Evolutionary conservation across 2,329 filamentous ascomycete species (phyloP).

Genomic region (Ophiostoma australiae): DNA sequence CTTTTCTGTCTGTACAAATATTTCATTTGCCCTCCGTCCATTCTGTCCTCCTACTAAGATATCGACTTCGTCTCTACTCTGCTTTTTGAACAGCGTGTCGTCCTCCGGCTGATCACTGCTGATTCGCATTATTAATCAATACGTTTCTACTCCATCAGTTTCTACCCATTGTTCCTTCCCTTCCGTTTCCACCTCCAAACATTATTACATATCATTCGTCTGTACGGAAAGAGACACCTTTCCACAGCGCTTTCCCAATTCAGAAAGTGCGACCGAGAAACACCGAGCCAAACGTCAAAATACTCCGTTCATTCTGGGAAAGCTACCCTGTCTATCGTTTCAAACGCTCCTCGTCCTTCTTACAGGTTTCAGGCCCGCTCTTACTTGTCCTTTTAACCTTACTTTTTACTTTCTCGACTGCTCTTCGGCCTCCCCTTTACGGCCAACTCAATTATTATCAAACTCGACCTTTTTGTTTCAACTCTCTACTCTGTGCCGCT

Average conservation of each 20-base stretch:
- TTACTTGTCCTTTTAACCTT: conserved; percentile 1
- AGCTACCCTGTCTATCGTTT: conserved; percentile 7
- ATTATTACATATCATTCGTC: background rate
- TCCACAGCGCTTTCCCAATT: conserved; percentile 7
- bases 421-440: background rate
- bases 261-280: conserved; percentile 1
- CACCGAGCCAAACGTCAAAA: conserved; percentile 3
- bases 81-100: background rate
- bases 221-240: conserved; percentile 11
- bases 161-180: background rate
- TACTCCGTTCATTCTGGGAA: conserved; percentile 1
- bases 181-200: background rate
- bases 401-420: background rate
- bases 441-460: background rate
- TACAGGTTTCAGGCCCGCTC: conserved; percentile 3
- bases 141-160: background rate
- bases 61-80: background rate
- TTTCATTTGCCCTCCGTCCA: background rate
- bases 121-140: background rate
- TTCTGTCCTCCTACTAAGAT: background rate
- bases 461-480: background rate
- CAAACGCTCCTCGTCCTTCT: background rate
- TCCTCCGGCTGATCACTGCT: background rate
- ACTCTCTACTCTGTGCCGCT: background rate
- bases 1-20: background rate